These are phyloP conservation scores for Pisolithus sp. DNA, from an alignment of 768 basidiomycete genomes.

Conservation along the genomic window DNA sequence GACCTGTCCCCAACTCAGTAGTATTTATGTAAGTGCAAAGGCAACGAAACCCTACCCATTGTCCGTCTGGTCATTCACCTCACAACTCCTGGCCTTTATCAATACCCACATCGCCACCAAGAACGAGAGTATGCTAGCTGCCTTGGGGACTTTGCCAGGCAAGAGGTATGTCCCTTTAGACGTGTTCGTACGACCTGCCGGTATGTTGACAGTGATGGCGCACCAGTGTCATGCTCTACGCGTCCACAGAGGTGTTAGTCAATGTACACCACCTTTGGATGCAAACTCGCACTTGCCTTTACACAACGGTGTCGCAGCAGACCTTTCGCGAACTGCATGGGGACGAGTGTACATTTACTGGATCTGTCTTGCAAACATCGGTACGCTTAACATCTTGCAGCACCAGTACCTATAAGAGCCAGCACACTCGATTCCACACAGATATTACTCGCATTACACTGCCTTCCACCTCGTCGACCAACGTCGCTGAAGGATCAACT, in stretches of 20 bases:
- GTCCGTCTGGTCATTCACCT: conserved; percentile 65
- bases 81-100: conserved; percentile 82
- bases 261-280: conserved; percentile 43
- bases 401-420: no score
- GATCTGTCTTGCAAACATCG: background rate
- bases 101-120: conserved; percentile 89
- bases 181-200: background rate
- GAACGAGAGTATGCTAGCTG: conserved; percentile 88
- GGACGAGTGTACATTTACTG: conserved; percentile 35
- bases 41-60: conserved; percentile 46
- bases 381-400: conserved; percentile 3
- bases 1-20: conserved; percentile 86
- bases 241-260: conserved; percentile 46
- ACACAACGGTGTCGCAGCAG: conserved; percentile 55
- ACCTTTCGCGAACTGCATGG: conserved; percentile 56
- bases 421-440: no score
- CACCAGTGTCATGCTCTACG: conserved; percentile 69
- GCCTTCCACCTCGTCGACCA: no score
- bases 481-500: conserved; percentile 22
- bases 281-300: conserved; percentile 84
- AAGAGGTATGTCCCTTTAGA: conserved; percentile 55
- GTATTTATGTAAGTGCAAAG: conserved; percentile 63
- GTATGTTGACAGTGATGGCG: background rate
- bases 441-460: no score
- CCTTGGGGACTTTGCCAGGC: conserved; percentile 83